phyloP scores from a whole-genome alignment of 129 eudicot genomes.

The Smallanthus sonchifolius region DNA sequence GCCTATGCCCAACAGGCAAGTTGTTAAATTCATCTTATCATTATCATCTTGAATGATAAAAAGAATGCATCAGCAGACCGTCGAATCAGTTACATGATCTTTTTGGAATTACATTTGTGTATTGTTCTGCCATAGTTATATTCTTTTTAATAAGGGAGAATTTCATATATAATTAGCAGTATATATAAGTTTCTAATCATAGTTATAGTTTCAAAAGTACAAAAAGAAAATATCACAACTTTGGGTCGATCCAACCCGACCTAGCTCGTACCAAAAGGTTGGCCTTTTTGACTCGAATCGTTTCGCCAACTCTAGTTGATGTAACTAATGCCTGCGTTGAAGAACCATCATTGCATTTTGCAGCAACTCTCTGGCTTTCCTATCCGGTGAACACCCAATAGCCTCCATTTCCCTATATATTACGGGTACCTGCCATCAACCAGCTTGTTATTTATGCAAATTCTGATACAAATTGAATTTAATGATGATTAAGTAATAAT shows the following conservation, averaged over 20 bases:
- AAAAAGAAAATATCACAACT: not conserved
- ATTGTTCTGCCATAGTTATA: not conserved
- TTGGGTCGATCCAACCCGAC: not conserved
- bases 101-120: not conserved
- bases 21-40: not conserved
- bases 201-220: not conserved
- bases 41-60: not conserved
- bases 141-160: no score
- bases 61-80: not conserved
- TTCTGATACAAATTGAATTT: not conserved
- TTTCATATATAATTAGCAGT: not conserved
- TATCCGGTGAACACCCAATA: slow-evolving; percentile 82
- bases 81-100: not conserved
- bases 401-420: slow-evolving; percentile 75
- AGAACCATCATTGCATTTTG: slow-evolving; percentile 58
- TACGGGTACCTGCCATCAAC: slow-evolving; percentile 47
- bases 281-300: not conserved
- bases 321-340: slow-evolving; percentile 30
- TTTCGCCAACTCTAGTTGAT: not conserved
- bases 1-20: slow-evolving; percentile 93
- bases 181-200: not conserved
- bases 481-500: not conserved
- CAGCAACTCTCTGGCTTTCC: slow-evolving; percentile 79
- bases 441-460: not conserved
- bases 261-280: not conserved